Conservation (phyloP, 1,284 basidiomycete species). For the Phellinidium pouzarii region DNA sequence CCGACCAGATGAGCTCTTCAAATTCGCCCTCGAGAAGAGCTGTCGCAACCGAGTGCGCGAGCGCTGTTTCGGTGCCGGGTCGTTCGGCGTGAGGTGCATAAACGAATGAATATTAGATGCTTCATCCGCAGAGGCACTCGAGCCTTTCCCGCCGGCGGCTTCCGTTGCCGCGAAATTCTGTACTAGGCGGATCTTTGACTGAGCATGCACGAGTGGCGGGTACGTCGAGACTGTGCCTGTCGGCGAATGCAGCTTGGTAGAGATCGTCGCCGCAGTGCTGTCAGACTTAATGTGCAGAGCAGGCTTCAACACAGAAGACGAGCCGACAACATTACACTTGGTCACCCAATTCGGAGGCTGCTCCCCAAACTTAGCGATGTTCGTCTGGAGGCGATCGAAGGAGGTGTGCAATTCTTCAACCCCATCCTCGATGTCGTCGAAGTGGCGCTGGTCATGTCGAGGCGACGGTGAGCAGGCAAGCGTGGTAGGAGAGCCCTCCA, state of each 20-base stretch:
- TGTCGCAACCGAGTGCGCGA: slow-evolving; percentile 10
- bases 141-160: neutral
- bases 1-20: slow-evolving; percentile 5
- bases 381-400: slow-evolving; percentile 3
- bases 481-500: slow-evolving; percentile 9
- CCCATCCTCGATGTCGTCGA: slow-evolving; percentile 2
- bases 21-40: slow-evolving; percentile 13
- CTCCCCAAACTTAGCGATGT: slow-evolving; percentile 1
- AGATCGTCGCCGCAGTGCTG: neutral
- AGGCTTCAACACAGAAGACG: slow-evolving; percentile 6
- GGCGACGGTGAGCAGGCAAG: slow-evolving; percentile 6
- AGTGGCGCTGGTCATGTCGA: neutral
- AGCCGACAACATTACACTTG: neutral
- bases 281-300: slow-evolving; percentile 13
- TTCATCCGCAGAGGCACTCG: slow-evolving; percentile 6
- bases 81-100: slow-evolving; percentile 18
- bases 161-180: neutral
- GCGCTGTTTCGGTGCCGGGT: slow-evolving; percentile 5
- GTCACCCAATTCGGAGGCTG: neutral
- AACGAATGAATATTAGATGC: slow-evolving; percentile 11
- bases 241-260: slow-evolving; percentile 5
- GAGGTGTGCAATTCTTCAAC: slow-evolving; percentile 1
- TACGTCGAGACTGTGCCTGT: slow-evolving; percentile 12
- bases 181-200: neutral
- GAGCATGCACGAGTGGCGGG: slow-evolving; percentile 1